Conservation (phyloP, 164 flowering plant species). For the grape (Vitis vinifera) region ASM3070453v1 NC_081811.1:28491001-28491500, state of each 20-base stretch:
- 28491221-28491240: constrained; percentile 87
- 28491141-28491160: constrained; percentile 11
- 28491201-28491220: constrained; percentile 57
- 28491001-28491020: constrained; percentile 4
- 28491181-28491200: constrained; percentile 35
- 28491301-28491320: constrained; percentile 83
- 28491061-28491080: constrained; percentile 94
- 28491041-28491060: constrained; percentile 91
- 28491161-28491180: not conserved
- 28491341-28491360: not conserved
- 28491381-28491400: not conserved
- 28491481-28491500: no score
- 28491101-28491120: constrained; percentile 84
- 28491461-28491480: no score
- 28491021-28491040: constrained; percentile 40
- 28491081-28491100: constrained; percentile 93
- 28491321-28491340: constrained; percentile 43
- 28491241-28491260: constrained; percentile 87
- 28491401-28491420: not conserved
- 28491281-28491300: constrained; percentile 91
- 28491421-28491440: not conserved
- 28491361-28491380: not conserved
- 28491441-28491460: no score
- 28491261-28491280: constrained; percentile 90
- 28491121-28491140: constrained; percentile 56